Conservation (phyloP, 2,329 filamentous ascomycete genomes). For the Dryadomyces quercivorus region DNA sequence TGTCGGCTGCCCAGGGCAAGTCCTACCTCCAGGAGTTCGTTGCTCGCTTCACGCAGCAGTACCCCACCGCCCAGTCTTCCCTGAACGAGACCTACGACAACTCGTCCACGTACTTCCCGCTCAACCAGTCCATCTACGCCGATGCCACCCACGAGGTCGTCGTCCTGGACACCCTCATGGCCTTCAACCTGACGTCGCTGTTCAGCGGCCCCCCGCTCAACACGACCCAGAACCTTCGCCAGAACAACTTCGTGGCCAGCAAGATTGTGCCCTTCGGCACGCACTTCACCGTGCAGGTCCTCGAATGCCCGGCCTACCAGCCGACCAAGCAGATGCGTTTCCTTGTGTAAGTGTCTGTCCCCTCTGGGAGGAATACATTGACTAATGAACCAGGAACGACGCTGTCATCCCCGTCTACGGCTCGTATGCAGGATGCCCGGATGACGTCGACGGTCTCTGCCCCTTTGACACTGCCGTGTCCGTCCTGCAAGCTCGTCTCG, state of each 20-base stretch:
- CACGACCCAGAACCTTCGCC: conserved; percentile 9
- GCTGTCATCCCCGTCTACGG: conserved; percentile 17
- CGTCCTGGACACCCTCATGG: conserved; percentile 18
- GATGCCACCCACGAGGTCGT: conserved; percentile 31
- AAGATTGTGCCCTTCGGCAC: conserved; percentile 21
- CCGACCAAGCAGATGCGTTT: conserved; percentile 21
- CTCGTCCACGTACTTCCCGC: conserved; percentile 27
- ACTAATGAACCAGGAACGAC: conserved; percentile 6
- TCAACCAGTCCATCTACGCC: conserved; percentile 28
- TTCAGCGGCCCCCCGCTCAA: conserved; percentile 18
- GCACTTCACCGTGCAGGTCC: conserved; percentile 21
- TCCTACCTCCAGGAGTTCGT: conserved; percentile 21
- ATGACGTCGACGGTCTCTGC: conserved; percentile 18
- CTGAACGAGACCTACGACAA: conserved; percentile 25
- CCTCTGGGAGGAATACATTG: not conserved
- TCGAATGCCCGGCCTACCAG: conserved; percentile 19
- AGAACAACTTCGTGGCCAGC: conserved; percentile 19
- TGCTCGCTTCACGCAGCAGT: conserved; percentile 18
- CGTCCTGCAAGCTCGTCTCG: conserved; percentile 51
- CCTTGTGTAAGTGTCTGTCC: conserved; percentile 16
- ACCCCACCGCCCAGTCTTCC: conserved; percentile 17
- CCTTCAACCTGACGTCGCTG: conserved; percentile 20
- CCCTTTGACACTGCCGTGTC: conserved; percentile 20
- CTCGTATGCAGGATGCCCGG: conserved; percentile 16
- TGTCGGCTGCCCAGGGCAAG: conserved; percentile 20